Evolutionary conservation across 495 filamentous ascomycete genomes (phyloP), one percentile per base, ranked within the genome.

Genomic region (Cairneyella variabilis): DNA sequence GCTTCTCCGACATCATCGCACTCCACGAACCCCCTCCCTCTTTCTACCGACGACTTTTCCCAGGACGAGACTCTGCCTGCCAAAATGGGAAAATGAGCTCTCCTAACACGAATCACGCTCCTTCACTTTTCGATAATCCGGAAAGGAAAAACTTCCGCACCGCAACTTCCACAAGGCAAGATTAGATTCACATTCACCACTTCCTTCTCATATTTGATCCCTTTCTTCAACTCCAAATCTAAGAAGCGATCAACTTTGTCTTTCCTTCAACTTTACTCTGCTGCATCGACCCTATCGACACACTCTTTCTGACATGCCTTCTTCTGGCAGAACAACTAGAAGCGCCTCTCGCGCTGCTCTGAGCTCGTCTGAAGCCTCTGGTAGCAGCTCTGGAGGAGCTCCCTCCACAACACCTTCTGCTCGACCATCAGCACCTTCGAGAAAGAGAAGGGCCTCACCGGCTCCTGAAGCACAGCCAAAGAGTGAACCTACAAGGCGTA

Each of bases 251-350:
- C 2, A 37, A 37, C 41, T 20, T 28, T 22, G 48, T 44, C 18
- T 23, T 32, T 51, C 30, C 17, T 43, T 45, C 21, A 11, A n/a
- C 34, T 38, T 23, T 16, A 2, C 27, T 27, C 9, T 7, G 17
- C 26, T 23, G 34, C 22, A 7, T 56, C 39, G 11, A 43, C 53
- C 39, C 34, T 42, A 48, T 44, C 57, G 14, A n/a, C 51, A 58
- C 26, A 56, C 61, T 78, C 87, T 88, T 82, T 90, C 53, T 23
- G 50, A 34, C 53, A 56, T 47, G 44, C n/a, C n/a, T n/a, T n/a
- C n/a, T n/a, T 47, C 44, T 47, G 44, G 79, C 80, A 91, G 88
- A 83, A 78, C 85, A 83, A 78, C 85, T 53, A 90, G 87, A 72
- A 83, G 87, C 69, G 89, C 87, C 59, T 80, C 87, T 61, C 77